Evolutionary conservation across 148 eudicot species (phyloP).

Genomic region (Camellia japonica): DNA sequence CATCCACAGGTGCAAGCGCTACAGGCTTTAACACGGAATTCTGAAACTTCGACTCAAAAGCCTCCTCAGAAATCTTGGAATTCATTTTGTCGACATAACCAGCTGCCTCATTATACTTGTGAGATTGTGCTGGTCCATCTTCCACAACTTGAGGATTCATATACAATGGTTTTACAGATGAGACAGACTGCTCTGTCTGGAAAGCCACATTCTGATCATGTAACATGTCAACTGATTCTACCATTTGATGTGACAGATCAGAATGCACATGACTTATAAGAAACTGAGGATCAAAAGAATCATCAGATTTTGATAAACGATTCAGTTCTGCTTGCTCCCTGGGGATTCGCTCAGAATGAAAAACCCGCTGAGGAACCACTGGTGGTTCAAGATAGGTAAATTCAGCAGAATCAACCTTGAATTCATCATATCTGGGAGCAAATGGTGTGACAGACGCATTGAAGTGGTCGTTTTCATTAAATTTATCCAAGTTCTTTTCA

Average conservation of each 20-base stretch:
- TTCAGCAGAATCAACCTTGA: slow-evolving; percentile 36
- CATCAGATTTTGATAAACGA: slow-evolving; percentile 59
- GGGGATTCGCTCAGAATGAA: slow-evolving; percentile 46
- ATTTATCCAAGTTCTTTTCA: slow-evolving; percentile 30
- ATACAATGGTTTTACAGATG: slow-evolving; percentile 18
- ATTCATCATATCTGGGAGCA: slow-evolving; percentile 32
- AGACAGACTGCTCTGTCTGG: slow-evolving; percentile 18
- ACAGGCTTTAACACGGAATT: slow-evolving; percentile 20
- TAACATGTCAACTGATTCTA: slow-evolving; percentile 27
- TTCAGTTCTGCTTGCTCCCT: slow-evolving; percentile 54
- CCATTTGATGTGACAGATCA: slow-evolving; percentile 28
- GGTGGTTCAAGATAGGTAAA: slow-evolving; percentile 31
- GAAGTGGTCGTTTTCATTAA: slow-evolving; percentile 24
- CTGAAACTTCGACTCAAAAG: slow-evolving; percentile 10
- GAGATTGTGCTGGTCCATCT: slow-evolving; percentile 9
- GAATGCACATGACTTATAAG: slow-evolving; percentile 44
- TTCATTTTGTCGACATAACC: slow-evolving; percentile 9
- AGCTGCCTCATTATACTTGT: slow-evolving; percentile 10
- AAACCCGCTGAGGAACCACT: slow-evolving; percentile 45
- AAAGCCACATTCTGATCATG: slow-evolving; percentile 20
- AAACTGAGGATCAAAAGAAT: slow-evolving; percentile 54
- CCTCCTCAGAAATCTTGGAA: slow-evolving; percentile 1
- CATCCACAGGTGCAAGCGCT: slow-evolving; percentile 15
- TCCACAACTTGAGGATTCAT: slow-evolving; percentile 22
- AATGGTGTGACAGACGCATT: slow-evolving; percentile 28